Base-by-base conservation (phyloP, 2,329 filamentous ascomycete genomes). In the Sporothrix globosa region DNA sequence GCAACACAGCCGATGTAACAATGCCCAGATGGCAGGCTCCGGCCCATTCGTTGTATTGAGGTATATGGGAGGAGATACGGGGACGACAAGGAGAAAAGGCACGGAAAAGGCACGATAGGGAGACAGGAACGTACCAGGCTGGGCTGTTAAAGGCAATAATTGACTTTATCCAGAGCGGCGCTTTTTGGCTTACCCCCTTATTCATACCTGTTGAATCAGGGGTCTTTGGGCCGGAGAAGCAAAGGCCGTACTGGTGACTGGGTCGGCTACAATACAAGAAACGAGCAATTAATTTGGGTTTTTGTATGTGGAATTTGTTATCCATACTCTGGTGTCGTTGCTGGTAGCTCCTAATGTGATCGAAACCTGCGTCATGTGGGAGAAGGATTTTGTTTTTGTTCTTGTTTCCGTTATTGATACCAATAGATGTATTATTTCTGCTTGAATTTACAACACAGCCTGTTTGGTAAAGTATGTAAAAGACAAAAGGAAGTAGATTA, bases 241-340 rank as follows among this genome's bases (percentile, higher is more conserved):
- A 60, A 41, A 30, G 41, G 24, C 56, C 34, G 34, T 60, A 60
- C 30, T 60, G 34, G 56, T 34, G 13, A 41, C 56, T 60, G 56
- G 30, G 27, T 41, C 56, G 34, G 56, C 24, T 41, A 21, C 56
- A 60, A 60, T 41, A n/a, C 56, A 60, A 41, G 34, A 30, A 60
- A 41, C 56, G 56, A 60, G 56, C 56, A 60, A 60, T 60, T 60
- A 60, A 60, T 60, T 21, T 60, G 56, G n/a, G 4, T 41, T 41
- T 19, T n/a, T 30, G 41, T 60, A 60, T 39, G 30, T 60, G 56
- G 10, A 41, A n/a, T 39, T 30, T 60, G 6, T 41, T 41, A 41
- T 60, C 34, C 56, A 41, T 34, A 60, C n/a, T 60, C 56, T 39
- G 30, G 30, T n/a, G n/a, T 19, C 13, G 19, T 21, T 60, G 24